These are phyloP conservation scores for Phialophora chinensis DNA, from an alignment of 2,329 filamentous ascomycete species.

Conservation along the genomic window DNA sequence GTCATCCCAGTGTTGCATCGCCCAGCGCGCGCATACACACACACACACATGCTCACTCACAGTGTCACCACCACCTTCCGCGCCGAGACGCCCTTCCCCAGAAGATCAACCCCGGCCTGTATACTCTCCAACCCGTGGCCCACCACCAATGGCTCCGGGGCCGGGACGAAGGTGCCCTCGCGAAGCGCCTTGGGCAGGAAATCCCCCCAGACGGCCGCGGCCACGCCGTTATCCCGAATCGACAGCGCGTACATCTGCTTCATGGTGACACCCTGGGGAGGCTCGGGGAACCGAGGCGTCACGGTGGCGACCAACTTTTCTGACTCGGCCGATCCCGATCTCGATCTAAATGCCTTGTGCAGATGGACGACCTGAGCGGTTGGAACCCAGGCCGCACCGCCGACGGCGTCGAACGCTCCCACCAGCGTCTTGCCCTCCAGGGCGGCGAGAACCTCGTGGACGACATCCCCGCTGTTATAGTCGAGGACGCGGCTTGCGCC, in stretches of 20 bases:
- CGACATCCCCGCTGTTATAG: slow-evolving; percentile 46
- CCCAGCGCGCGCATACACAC: too few species aligned
- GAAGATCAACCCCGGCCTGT: neutral
- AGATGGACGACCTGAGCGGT: slow-evolving; percentile 32
- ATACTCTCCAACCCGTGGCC: slow-evolving; percentile 5
- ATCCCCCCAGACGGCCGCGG: slow-evolving; percentile 47
- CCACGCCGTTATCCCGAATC: slow-evolving; percentile 30
- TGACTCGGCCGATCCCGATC: too few species aligned
- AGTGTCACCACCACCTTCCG: slow-evolving; percentile 6
- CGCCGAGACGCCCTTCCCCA: neutral
- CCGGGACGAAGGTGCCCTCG: slow-evolving; percentile 45
- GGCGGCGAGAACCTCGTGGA: slow-evolving; percentile 41
- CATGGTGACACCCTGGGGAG: slow-evolving; percentile 15
- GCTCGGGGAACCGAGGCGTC: slow-evolving; percentile 11
- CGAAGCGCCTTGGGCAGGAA: slow-evolving; percentile 50
- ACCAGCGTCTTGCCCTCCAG: slow-evolving; percentile 34
- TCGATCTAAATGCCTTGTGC: neutral
- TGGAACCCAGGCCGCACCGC: slow-evolving; percentile 33
- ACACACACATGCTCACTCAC: neutral
- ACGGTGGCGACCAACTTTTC: slow-evolving; percentile 32
- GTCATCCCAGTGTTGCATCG: too few species aligned
- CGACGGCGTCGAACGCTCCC: slow-evolving; percentile 33
- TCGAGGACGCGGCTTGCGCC: slow-evolving; percentile 51
- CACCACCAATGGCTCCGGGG: slow-evolving; percentile 41
- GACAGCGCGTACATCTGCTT: slow-evolving; percentile 19